A percentile compares a stretch with the other conserved stretches of the same genome.
These are phyloP conservation scores for Pythium monospermum DNA, from an alignment of 352 stramenopile species.

Conservation along the genomic window DNA sequence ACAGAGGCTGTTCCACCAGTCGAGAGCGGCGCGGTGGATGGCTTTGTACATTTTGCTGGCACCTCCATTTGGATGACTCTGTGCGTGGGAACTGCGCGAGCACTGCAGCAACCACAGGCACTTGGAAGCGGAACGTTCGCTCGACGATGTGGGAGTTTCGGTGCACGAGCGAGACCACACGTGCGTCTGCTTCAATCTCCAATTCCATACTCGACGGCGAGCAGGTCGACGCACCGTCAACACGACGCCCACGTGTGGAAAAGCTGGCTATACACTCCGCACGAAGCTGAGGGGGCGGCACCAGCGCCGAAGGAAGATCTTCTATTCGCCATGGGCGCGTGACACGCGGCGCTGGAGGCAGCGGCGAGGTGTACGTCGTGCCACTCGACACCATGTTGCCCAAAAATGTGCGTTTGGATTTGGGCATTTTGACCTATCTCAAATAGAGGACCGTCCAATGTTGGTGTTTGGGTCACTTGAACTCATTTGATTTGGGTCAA, in stretches of 20 bases:
- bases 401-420: not conserved
- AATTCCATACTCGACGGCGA: conserved; percentile 8
- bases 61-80: too few species aligned
- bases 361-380: not conserved
- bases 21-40: not conserved
- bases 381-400: conserved; percentile 10
- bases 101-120: conserved; percentile 49
- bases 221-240: not conserved
- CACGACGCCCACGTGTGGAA: not conserved
- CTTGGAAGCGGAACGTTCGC: conserved; percentile 53
- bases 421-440: not conserved
- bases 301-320: not conserved
- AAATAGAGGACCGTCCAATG: not conserved
- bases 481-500: not conserved
- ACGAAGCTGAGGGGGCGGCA: conserved; percentile 12
- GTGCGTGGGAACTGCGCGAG: conserved; percentile 34
- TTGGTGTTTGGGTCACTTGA: not conserved
- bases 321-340: conserved; percentile 14
- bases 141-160: conserved; percentile 50
- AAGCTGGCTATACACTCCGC: conserved; percentile 11
- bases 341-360: conserved; percentile 3
- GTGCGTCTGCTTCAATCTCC: conserved; percentile 15
- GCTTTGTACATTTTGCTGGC: not conserved
- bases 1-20: conserved; percentile 1
- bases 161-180: conserved; percentile 48